Evolutionary conservation across 179 eudicot species (phyloP).

Genomic region (Corrigiola litoralis): DNA sequence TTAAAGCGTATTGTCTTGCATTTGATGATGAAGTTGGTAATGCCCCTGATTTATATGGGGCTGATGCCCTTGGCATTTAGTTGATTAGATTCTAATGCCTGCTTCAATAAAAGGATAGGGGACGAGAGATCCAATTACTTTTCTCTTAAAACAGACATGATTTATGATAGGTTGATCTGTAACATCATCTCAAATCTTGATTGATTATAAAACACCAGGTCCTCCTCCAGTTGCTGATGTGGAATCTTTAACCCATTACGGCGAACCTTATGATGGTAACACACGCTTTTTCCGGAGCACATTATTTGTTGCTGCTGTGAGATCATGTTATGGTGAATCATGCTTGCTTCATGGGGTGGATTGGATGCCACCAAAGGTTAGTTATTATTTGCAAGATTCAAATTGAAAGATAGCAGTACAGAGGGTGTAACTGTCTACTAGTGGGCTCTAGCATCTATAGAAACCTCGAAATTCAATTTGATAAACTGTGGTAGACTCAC

Average conservation of each 20-base stretch:
- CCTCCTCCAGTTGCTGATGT: slow-evolving; percentile 85
- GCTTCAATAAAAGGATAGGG: background rate
- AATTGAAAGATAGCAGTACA: background rate
- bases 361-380: slow-evolving; percentile 99
- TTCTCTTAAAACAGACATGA: background rate
- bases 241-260: slow-evolving; percentile 86
- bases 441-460: background rate
- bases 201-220: slow-evolving; percentile 35
- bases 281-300: slow-evolving; percentile 97
- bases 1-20: slow-evolving; percentile 95
- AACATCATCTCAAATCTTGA: background rate
- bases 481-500: background rate
- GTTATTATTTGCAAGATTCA: too few species aligned
- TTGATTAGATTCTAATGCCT: slow-evolving; percentile 4
- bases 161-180: background rate
- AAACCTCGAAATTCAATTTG: background rate
- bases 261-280: slow-evolving; percentile 99
- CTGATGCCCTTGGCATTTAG: slow-evolving; percentile 15
- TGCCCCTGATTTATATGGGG: slow-evolving; percentile 19
- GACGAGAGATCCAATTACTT: background rate
- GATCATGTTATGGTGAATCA: slow-evolving; percentile 94
- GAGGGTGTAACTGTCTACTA: background rate
- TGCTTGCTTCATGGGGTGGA: slow-evolving; percentile 96
- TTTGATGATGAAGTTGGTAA: slow-evolving; percentile 94
- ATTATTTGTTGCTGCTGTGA: slow-evolving; percentile 93